Evolutionary conservation across 495 filamentous ascomycete genomes (phyloP), one percentile per base, ranked within the genome.

Genomic region (Xylaria bambusicola): DNA sequence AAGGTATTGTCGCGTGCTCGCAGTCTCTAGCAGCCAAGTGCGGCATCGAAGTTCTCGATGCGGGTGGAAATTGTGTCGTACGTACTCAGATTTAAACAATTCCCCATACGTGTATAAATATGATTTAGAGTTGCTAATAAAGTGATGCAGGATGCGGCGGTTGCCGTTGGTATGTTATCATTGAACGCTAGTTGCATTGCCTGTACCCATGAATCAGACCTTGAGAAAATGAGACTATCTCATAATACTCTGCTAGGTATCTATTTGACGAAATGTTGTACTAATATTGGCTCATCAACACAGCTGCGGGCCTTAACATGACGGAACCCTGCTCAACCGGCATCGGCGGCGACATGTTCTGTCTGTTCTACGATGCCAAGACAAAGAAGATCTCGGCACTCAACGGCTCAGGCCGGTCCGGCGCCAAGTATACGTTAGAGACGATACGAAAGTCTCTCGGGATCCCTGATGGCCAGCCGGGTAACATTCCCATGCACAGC

Each of bases 261-360:
- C n/a, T n/a, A n/a, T n/a, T n/a, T n/a, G n/a, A n/a, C n/a, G n/a
- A n/a, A n/a, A n/a, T n/a, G n/a, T n/a, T n/a, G n/a, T n/a, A n/a
- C n/a, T n/a, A n/a, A 23, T 52, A 17, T 23, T 18, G 9, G 24
- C 26, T 18, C 13, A 9, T 21, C 2, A 12, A 70, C 58, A 51
- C 23, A 84, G 90, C 92, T 44, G 94, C 94, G 36, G 91, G 83
- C 26, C 75, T 98, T 24, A 97, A 97, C 74, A 85, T 98, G 72
- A 96, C 95, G 3, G 95, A 98, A 68, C 95, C 94, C 12, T 84
- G 86, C 40, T 92, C 88, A 0, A 98, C 94, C 2, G 94, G 94
- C n/a, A 97, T 98, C 61, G 94, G 95, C 58, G 94, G 94, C 31
- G 94, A 98, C 75, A 92, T 97, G 86, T 98, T 98, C 80, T 96